These are phyloP conservation scores for Diplodia mutila DNA, from an alignment of 2,329 filamentous ascomycete genomes.

Conservation along the genomic window DNA sequence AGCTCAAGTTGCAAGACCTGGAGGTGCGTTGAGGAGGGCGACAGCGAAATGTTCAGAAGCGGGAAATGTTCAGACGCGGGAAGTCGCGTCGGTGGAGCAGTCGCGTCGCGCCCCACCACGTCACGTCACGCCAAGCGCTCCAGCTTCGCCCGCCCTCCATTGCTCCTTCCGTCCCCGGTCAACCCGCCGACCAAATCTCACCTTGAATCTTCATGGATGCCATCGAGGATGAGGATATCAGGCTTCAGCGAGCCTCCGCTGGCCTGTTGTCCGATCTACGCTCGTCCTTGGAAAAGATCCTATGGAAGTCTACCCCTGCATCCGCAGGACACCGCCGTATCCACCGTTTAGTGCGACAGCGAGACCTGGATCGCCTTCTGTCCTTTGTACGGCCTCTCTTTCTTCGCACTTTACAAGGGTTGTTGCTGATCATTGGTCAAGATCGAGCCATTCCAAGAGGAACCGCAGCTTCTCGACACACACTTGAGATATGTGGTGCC, in stretches of 20 bases:
- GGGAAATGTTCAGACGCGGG: conserved; percentile 7
- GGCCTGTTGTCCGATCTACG: conserved; percentile 38
- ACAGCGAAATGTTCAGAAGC: neutral
- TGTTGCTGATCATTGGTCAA: conserved; percentile 27
- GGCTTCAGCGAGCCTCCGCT: conserved; percentile 49
- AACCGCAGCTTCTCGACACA: conserved; percentile 89
- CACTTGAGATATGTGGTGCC: conserved; percentile 77
- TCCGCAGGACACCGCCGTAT: conserved; percentile 32
- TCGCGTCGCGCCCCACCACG: conserved; percentile 22
- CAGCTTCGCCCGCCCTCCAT: neutral
- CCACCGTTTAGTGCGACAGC: conserved; percentile 43
- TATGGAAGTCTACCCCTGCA: conserved; percentile 40
- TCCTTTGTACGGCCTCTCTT: conserved; percentile 32
- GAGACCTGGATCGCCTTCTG: conserved; percentile 47
- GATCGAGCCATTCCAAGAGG: conserved; percentile 91
- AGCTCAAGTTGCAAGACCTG: neutral
- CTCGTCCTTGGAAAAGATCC: conserved; percentile 39
- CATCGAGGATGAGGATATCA: conserved; percentile 52
- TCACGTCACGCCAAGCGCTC: conserved; percentile 21
- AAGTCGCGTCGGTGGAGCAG: conserved; percentile 16
- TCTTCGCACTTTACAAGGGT: conserved; percentile 11
- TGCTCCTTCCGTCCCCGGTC: neutral
- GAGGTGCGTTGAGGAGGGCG: neutral
- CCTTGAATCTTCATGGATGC: conserved; percentile 35
- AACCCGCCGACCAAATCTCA: neutral